Evolutionary conservation across 2,329 filamentous ascomycete genomes (phyloP), one percentile per base, ranked within the genome.

Genomic region (Aspergillus tubingensis): DNA sequence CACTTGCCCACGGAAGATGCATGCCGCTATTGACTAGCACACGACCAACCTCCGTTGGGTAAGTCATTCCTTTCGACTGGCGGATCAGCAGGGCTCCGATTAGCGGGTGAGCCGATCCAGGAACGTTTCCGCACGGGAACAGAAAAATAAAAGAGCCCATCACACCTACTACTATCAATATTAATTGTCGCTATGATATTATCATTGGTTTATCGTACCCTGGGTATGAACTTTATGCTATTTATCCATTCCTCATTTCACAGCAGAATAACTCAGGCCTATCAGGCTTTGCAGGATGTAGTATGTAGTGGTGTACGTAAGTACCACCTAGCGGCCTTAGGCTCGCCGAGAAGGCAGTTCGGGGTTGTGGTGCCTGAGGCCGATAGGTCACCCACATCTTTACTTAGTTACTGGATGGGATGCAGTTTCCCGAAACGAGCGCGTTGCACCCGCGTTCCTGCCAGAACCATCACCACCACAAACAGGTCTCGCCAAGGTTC

Each of bases 61-160:
- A 38, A 56, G 54, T 54, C 54, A 63, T 61, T 36, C 57, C 56
- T 52, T 55, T 53, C 49, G 60, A 59, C 55, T 53, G 54, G 61
- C 62, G 62, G 64, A 63, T 63, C 62, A 60, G 57, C 64, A 62
- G 60, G 57, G 62, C 64, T 62, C 59, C 58, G 58, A 56, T 63
- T 62, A 57, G 54, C 17, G 56, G 50, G 49, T 56, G 57, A 65
- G 62, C 52, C 54, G 59, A 66, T 62, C 62, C 65, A 65, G 65
- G 65, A 65, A 67, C 65, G 60, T 62, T 66, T 53, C 58, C 59
- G 54, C 54, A 32, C 54, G 43, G 55, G 55, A 58, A 49, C 30
- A 56, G 25, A 30, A 53, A 19, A 53, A 55, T 52, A 58, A 54
- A 44, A 27, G 38, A 21, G 21, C n/a, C 17, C 48, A 27, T 13